Conservation (phyloP, 2,329 filamentous ascomycete species). For the Calonectria fujianensis region DNA sequence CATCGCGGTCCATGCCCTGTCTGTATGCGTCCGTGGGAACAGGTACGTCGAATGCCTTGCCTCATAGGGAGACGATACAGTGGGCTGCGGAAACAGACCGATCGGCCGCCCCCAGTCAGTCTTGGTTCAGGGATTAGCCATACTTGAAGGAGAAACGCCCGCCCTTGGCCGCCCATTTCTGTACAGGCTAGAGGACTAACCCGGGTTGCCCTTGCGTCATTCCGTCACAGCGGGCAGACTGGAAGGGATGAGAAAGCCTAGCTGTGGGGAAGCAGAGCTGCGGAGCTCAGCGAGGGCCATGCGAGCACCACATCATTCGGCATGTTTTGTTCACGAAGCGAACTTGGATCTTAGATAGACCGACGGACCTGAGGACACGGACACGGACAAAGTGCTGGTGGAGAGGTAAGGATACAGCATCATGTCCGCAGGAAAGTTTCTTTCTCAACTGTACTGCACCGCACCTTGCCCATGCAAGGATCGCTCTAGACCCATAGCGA, state of each 20-base stretch:
- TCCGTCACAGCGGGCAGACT: constrained; percentile 47
- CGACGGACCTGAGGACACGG: constrained; percentile 30
- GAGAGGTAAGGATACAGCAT: constrained; percentile 23
- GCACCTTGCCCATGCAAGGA: constrained; percentile 43
- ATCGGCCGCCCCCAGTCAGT: constrained; percentile 47
- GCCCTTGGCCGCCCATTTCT: constrained; percentile 32
- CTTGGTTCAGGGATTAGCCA: constrained; percentile 33
- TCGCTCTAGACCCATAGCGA: constrained; percentile 46
- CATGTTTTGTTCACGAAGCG: constrained; percentile 13
- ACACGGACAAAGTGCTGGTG: constrained; percentile 30
- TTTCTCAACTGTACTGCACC: constrained; percentile 8
- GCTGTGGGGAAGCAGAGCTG: constrained; percentile 50
- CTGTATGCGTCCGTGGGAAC: constrained; percentile 2
- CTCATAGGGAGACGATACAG: constrained; percentile 27
- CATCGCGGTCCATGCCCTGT: constrained; percentile 23
- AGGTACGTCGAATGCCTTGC: constrained; percentile 24
- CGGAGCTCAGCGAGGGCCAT: constrained; percentile 34
- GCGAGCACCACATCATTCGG: constrained; percentile 23
- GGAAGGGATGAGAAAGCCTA: constrained; percentile 52
- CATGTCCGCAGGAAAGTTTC: constrained; percentile 15
- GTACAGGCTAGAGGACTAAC: constrained; percentile 20
- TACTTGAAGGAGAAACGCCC: constrained; percentile 36
- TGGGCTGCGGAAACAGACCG: constrained; percentile 48
- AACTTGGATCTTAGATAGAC: constrained; percentile 14
- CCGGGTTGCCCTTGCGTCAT: constrained; percentile 53